Percentiles rank a stretch among this genome's conserved stretches.
Evolutionary conservation across 164 flowering plant species (phyloP).

Genomic region (Vitis rotundifolia): DNA sequence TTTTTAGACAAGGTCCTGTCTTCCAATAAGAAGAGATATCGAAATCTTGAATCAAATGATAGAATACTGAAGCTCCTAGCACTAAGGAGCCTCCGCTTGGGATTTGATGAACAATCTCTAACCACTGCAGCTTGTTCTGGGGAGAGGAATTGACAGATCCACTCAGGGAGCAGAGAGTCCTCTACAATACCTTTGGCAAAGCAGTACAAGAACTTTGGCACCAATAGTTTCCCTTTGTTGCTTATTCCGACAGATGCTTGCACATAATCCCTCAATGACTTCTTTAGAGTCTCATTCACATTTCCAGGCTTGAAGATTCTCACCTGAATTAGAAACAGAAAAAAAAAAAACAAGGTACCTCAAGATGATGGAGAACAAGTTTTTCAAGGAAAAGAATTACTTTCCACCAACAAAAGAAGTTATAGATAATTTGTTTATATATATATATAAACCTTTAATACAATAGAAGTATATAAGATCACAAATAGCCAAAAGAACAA

Average conservation of each 20-base stretch:
- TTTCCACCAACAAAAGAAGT: too few relatives aligned
- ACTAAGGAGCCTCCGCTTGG: conserved; percentile 33
- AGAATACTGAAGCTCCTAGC: conserved; percentile 33
- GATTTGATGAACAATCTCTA: conserved; percentile 22
- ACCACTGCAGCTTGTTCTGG: conserved; percentile 44
- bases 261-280: conserved; percentile 42
- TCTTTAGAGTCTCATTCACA: conserved; percentile 29
- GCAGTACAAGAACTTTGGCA: conserved; percentile 42
- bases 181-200: conserved; percentile 40
- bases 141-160: conserved; percentile 44
- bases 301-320: conserved; percentile 37
- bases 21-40: conserved; percentile 32
- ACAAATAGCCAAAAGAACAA: too few relatives aligned
- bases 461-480: too few relatives aligned
- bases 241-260: conserved; percentile 47
- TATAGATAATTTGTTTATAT: too few relatives aligned
- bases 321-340: conserved; percentile 18
- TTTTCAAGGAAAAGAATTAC: too few relatives aligned
- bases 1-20: too few relatives aligned
- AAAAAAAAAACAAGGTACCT: background rate
- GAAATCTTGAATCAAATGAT: conserved; percentile 48
- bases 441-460: too few relatives aligned
- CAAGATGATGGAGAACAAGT: too few relatives aligned
- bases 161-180: conserved; percentile 35
- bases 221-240: conserved; percentile 36